Evolutionary conservation across 2,329 filamentous ascomycete genomes (phyloP), one percentile per base, ranked within the genome.

Genomic region (Atkinsonella texensis): DNA sequence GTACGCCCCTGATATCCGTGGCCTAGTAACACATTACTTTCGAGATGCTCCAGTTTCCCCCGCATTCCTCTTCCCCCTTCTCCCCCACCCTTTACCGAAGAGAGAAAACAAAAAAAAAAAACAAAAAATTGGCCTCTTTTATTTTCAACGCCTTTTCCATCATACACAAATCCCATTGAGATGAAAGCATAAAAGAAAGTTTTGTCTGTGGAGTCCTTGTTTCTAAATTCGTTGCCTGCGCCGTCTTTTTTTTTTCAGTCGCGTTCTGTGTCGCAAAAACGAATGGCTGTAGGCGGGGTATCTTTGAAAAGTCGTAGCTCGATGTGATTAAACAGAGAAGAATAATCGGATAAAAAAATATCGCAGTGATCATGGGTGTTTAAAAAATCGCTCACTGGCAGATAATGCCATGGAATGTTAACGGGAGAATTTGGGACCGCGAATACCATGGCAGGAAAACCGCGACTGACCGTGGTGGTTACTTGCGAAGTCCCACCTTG

Each of bases 401-500:
- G 42, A 13, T 38, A 11, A 47, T 39, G 32, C 33, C 45, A 39
- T n/a, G 3, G 12, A 47, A 47, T 33, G 43, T 15, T n/a, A n/a
- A 46, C 32, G 43, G 43, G n/a, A 32, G 28, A 17, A 15, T 31
- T 33, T 28, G n/a, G 43, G 13, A 33, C 23, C 23, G n/a, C 11
- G 18, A 20, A 13, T 15, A 23, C 2, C 5, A 33, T 13, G 40
- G 23, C 48, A 46, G 32, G 33, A 18, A 28, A 31, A 18, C n/a
- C n/a, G 10, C 18, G 40, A 20, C 6, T 11, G n/a, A n/a, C n/a
- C n/a, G 46, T 35, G n/a, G 20, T 23, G 20, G 3, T 54, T 49
- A 58, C 48, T 55, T 58, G 33, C 56, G 56, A 31, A 58, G 50
- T n/a, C 53, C 55, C 38, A 77, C 70, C 63, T 72, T 76, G 48